These are phyloP conservation scores for Termitomyces sp. DNA, from an alignment of 768 basidiomycete genomes.

Conservation along the genomic window DNA sequence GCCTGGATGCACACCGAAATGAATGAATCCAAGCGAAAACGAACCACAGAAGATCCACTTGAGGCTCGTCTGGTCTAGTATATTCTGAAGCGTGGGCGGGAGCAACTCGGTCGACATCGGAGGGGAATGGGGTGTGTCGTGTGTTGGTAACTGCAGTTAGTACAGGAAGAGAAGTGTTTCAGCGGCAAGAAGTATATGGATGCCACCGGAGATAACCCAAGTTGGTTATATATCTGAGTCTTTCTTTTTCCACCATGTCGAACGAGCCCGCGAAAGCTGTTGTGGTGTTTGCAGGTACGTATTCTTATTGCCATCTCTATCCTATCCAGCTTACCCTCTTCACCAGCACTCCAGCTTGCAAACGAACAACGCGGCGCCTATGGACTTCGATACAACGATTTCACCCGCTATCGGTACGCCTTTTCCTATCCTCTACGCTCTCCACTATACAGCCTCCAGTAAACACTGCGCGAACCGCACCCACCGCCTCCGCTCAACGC, in stretches of 20 bases:
- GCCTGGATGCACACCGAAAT: constrained; percentile 8
- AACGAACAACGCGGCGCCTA: constrained; percentile 91
- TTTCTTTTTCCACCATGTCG: constrained; percentile 20
- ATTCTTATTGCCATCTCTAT: not conserved
- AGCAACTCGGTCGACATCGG: constrained; percentile 63
- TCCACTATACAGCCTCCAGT: constrained; percentile 34
- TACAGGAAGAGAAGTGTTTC: not conserved
- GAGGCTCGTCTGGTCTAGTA: constrained; percentile 87
- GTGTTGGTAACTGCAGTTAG: not conserved
- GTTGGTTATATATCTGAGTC: constrained; percentile 6
- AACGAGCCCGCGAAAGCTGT: constrained; percentile 19
- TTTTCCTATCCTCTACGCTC: not conserved
- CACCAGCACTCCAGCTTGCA: constrained; percentile 70
- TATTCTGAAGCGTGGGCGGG: constrained; percentile 86
- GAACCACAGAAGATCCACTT: constrained; percentile 99
- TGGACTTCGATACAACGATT: constrained; percentile 89
- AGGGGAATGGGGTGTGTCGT: not conserved
- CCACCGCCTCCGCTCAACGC: constrained; percentile 78
- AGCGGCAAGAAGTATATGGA: too few species aligned
- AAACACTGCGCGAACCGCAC: constrained; percentile 92
- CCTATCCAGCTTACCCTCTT: not conserved
- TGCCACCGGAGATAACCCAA: not conserved
- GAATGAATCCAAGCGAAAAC: constrained; percentile 36
- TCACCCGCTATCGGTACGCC: constrained; percentile 75
- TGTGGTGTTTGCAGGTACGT: constrained; percentile 34